Evolutionary conservation across 2,329 filamentous ascomycete species (phyloP), one percentile per base, ranked within the genome.

Genomic region (Ophiosphaerella herpotricha): DNA sequence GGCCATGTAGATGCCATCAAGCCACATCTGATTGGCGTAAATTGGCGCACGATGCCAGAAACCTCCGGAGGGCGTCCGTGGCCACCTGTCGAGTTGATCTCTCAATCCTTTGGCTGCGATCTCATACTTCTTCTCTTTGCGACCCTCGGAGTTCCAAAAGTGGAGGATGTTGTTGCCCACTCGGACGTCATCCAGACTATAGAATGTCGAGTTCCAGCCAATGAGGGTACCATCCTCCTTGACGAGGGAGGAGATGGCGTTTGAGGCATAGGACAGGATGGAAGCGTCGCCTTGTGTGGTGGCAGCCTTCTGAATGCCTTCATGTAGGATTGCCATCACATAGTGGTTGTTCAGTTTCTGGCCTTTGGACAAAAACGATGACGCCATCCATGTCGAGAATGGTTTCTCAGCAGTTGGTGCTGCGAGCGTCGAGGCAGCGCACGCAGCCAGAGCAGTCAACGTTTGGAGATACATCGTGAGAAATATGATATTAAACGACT

Each of bases 11-110:
- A 75, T 79, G 1, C 82, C 82, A 54, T 83, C 80, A 0, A 84
- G 73, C 81, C 82, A 83, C 81, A 83, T 82, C 60, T 84, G 79
- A 54, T 82, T 75, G 14, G 72, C 73, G 54, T 81, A 82, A 2
- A 72, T 67, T 29, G 78, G 68, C 13, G 73, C 64, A 1, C 77
- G 72, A 55, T 84, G 81, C 80, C 80, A 84, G 71, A 84, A 81
- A 1, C 81, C 82, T 7, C 81, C 81, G 0, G 73, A 64, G 0
- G 76, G 64, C 0, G 78, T 84, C 12, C 81, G 74, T 5, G 79
- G 79, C 51, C 81, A 79, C 31, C 72, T 65, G 52, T 82, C 67
- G 5, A 84, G 61, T 52, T 80, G 78, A 13, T 68, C 56, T 7
- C 78, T 72, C 38, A 84, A 71, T 2, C 71, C 70, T 5, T 74